Conservation (phyloP, 2,329 filamentous ascomycete genomes). For the Aspergillus sp. region DNA sequence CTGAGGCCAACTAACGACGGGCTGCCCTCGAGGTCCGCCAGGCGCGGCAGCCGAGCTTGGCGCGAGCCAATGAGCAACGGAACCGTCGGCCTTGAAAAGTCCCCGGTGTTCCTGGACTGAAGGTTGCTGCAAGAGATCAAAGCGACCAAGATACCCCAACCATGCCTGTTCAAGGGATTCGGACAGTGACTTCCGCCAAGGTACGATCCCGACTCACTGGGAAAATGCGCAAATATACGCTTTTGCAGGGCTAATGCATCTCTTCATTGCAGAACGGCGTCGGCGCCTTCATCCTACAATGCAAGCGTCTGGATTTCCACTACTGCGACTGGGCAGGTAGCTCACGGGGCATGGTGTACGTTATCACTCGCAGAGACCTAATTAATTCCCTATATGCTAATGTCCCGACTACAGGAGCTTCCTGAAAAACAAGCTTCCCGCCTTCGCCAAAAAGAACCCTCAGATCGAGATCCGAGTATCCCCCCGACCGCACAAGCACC, state of each 20-base stretch:
- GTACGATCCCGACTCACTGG: constrained; percentile 39
- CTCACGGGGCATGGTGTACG: constrained; percentile 91
- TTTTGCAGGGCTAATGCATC: constrained; percentile 1
- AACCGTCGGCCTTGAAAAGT: constrained; percentile 27
- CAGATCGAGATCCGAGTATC: constrained; percentile 90
- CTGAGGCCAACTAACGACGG: neutral
- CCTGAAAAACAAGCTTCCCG: constrained; percentile 71
- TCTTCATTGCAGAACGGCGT: constrained; percentile 74
- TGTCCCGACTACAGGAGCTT: constrained; percentile 60
- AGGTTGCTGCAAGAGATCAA: neutral
- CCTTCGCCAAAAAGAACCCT: constrained; percentile 79
- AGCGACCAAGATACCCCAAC: constrained; percentile 14
- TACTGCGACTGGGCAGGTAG: constrained; percentile 97
- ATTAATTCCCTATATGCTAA: neutral
- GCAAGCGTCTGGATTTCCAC: constrained; percentile 91
- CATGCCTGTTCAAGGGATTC: constrained; percentile 51
- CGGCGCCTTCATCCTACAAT: constrained; percentile 94
- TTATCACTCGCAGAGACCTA: constrained; percentile 6
- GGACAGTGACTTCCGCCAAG: constrained; percentile 56
- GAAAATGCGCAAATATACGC: neutral
- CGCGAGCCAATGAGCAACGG: constrained; percentile 26
- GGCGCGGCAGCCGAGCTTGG: constrained; percentile 25
- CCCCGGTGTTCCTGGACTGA: constrained; percentile 10
- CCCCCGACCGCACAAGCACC: constrained; percentile 85
- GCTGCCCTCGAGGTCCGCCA: constrained; percentile 4